Percentiles rank a stretch among this genome's conserved stretches.
Conservation (phyloP, 805 yeast genomes). For the Osmozyma mogii region DNA sequence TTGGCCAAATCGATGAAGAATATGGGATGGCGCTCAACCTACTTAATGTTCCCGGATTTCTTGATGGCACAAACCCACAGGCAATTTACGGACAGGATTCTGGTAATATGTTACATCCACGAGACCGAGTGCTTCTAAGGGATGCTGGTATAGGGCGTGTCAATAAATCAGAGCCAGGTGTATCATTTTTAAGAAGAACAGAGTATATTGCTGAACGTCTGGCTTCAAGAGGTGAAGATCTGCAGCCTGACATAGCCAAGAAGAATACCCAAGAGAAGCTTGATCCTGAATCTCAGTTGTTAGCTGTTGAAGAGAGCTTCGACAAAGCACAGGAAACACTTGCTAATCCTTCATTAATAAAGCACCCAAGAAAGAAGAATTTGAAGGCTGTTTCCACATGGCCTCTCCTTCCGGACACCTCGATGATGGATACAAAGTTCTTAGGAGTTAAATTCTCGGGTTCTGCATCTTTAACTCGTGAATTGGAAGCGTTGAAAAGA, state of each 20-base stretch:
- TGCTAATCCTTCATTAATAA: slow-evolving; percentile 33
- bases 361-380: slow-evolving; percentile 73
- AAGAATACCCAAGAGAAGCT: slow-evolving; percentile 18
- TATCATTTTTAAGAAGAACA: slow-evolving; percentile 86
- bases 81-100: slow-evolving; percentile 26
- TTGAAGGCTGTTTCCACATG: slow-evolving; percentile 70
- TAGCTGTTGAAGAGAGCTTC: slow-evolving; percentile 72
- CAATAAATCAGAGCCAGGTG: slow-evolving; percentile 41
- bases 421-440: slow-evolving; percentile 77
- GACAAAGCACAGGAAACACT: slow-evolving; percentile 46
- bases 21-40: slow-evolving; percentile 76
- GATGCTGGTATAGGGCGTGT: slow-evolving; percentile 59
- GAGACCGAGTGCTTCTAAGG: slow-evolving; percentile 65
- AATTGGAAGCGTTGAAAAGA: slow-evolving; percentile 21
- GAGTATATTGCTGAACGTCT: slow-evolving; percentile 77
- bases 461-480: slow-evolving; percentile 42
- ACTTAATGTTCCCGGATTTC: slow-evolving; percentile 54
- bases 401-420: slow-evolving; percentile 83
- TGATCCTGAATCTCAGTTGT: slow-evolving; percentile 58
- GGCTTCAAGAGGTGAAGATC: slow-evolving; percentile 19
- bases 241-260: slow-evolving; percentile 17
- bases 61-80: slow-evolving; percentile 51
- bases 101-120: slow-evolving; percentile 60
- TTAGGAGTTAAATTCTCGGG: slow-evolving; percentile 56
- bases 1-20: slow-evolving; percentile 49